Evolutionary conservation across 2,329 filamentous ascomycete genomes (phyloP), one percentile per base, ranked within the genome.

Genomic region (Venturiaceae sp.): DNA sequence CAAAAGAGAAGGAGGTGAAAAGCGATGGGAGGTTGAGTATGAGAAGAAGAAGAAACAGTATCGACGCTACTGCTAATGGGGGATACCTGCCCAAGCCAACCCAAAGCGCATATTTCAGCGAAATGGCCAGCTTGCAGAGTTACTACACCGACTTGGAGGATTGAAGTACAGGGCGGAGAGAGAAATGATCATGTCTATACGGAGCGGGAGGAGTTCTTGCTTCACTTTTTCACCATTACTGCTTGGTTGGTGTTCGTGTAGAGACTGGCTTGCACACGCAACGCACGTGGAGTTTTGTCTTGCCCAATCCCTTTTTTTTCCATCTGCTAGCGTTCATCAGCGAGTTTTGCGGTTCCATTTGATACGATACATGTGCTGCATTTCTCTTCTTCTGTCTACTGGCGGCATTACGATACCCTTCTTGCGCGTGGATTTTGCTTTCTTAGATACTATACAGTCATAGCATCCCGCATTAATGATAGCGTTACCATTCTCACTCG

Each of bases 361-460:
- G 36, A 37, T 41, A 41, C 16, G 37, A 41, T 21, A 28, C 8
- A n/a, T n/a, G 26, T 13, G 1, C 30, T 30, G 44, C 26, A 50
- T 23, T 50, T 26, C 21, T 47, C 23, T 26, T 56, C n/a, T 36
- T 30, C 53, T 50, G 34, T 41, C 21, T 21, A 41, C 26, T 21
- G 5, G 53, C 53, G 53, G 53, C 53, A 56, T 50, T 56, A 30
- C 5, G 53, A 56, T 56, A 56, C 53, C 53, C 53, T 56, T 56
- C 36, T 26, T 44, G 28, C 28, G 21, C 19, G 39, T 39, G 53
- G 34, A 5, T 34, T 23, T 21, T 2, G 16, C 2, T 14, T 34
- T n/a, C 32, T 33, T 54, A 34, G 14, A 54, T 54, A 39, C n/a
- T 39, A 26, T n/a, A 54, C 34, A 33, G 50, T 33, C 19, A 6